phyloP scores from a whole-genome alignment of 176 grass and related monocot species.

The Miscanthus lutarioriparius region DNA sequence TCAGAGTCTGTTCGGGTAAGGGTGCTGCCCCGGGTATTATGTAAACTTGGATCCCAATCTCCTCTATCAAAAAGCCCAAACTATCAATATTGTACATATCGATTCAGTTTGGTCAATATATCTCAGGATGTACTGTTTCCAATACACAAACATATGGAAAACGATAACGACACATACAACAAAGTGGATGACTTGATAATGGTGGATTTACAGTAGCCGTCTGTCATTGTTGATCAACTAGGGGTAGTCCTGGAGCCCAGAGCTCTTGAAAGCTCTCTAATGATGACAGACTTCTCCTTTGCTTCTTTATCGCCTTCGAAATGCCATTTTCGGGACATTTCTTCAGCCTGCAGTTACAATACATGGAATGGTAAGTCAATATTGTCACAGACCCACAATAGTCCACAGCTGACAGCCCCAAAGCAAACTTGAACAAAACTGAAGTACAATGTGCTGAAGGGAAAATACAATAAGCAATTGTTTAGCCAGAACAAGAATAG shows the following conservation, averaged over 20 bases:
- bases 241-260: conserved; percentile 49
- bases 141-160: conserved; percentile 4
- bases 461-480: not conserved
- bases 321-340: conserved; percentile 66
- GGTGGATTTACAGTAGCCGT: not conserved
- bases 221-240: conserved; percentile 41
- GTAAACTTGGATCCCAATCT: not conserved
- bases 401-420: not conserved
- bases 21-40: no score
- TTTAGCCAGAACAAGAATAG: not conserved
- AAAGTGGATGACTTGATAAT: not conserved
- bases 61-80: not conserved
- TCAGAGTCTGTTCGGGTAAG: not conserved
- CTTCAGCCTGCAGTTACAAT: conserved; percentile 56
- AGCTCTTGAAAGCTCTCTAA: conserved; percentile 67
- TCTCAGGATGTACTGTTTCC: not conserved
- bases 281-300: conserved; percentile 56
- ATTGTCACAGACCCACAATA: not conserved
- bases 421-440: not conserved
- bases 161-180: not conserved
- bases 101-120: conserved; percentile 24
- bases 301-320: conserved; percentile 43
- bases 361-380: not conserved
- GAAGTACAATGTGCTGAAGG: conserved; percentile 13
- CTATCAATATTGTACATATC: not conserved